Evolutionary conservation across 2,329 filamentous ascomycete species (phyloP).

Genomic region (Pseudodiploospora longispora): DNA sequence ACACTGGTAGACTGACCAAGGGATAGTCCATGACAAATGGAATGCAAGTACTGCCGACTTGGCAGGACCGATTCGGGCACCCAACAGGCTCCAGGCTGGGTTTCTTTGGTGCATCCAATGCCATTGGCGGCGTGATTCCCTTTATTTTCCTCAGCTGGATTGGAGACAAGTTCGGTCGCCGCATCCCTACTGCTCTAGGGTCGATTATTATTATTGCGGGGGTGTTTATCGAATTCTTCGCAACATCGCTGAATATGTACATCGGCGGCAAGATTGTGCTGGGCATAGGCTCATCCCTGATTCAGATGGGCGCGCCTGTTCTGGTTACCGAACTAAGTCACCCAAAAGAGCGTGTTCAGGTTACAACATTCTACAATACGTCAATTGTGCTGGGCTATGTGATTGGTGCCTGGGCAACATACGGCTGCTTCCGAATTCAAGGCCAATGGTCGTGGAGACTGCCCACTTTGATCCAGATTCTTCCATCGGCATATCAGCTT

Average conservation of each 20-base stretch:
- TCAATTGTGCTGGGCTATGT: conserved; percentile 32
- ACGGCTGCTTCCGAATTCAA: conserved; percentile 20
- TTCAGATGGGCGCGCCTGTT: conserved; percentile 34
- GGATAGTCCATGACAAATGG: conserved; percentile 31
- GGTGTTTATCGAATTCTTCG: conserved; percentile 27
- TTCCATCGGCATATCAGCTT: conserved; percentile 35
- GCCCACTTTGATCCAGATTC: conserved; percentile 43
- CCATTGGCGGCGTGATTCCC: conserved; percentile 31
- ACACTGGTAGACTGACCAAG: not conserved
- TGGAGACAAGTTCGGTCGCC: conserved; percentile 25
- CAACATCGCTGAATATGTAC: conserved; percentile 27
- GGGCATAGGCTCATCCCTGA: conserved; percentile 27
- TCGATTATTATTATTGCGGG: conserved; percentile 31
- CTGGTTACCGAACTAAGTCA: conserved; percentile 34
- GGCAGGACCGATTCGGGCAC: conserved; percentile 30
- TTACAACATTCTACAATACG: conserved; percentile 31
- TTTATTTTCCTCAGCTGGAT: conserved; percentile 29
- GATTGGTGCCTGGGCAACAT: conserved; percentile 29
- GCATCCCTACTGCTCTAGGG: conserved; percentile 26
- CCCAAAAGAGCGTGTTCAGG: conserved; percentile 30
- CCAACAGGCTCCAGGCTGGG: conserved; percentile 29
- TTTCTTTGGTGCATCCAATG: conserved; percentile 30
- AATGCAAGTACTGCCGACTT: conserved; percentile 28
- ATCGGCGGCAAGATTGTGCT: conserved; percentile 31
- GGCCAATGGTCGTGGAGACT: conserved; percentile 42